Conservation (phyloP, 1,139 yeast species). For the Taphrina flavorubra region DNA sequence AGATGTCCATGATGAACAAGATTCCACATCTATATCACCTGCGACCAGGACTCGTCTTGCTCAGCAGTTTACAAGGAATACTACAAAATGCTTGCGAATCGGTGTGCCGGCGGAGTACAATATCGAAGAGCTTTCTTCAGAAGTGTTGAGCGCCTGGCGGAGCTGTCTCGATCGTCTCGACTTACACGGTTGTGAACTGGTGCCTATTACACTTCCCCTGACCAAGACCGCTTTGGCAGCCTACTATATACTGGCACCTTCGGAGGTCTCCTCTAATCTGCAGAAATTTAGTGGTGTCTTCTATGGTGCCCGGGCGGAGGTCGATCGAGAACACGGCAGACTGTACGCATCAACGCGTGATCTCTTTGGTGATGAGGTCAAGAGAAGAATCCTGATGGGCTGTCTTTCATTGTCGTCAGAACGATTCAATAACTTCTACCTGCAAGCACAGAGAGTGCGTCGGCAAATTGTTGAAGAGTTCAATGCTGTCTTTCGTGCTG, state of each 20-base stretch:
- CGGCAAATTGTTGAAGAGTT: constrained; percentile 67
- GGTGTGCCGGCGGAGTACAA: constrained; percentile 77
- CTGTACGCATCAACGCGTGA: constrained; percentile 66
- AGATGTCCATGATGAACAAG: constrained; percentile 65
- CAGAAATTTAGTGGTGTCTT: constrained; percentile 89
- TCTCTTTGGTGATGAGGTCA: constrained; percentile 77
- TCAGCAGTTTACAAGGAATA: constrained; percentile 31
- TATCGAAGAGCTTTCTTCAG: constrained; percentile 61
- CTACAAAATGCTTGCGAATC: constrained; percentile 53
- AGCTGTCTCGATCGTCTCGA: constrained; percentile 56
- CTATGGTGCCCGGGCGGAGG: constrained; percentile 66
- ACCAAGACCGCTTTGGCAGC: constrained; percentile 73
- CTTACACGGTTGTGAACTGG: constrained; percentile 62
- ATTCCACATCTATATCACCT: constrained; percentile 72
- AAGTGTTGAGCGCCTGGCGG: constrained; percentile 59
- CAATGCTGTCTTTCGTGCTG: constrained; percentile 61
- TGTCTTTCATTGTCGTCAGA: constrained; percentile 80
- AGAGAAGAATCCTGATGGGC: constrained; percentile 81
- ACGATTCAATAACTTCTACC: constrained; percentile 67
- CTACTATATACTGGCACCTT: constrained; percentile 85
- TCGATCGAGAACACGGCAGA: constrained; percentile 53
- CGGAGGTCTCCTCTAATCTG: constrained; percentile 92
- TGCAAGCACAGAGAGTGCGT: constrained; percentile 75
- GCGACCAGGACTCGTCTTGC: constrained; percentile 48
- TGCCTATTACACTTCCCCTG: constrained; percentile 71